These are phyloP conservation scores for Boletellus sp. DNA, from an alignment of 768 basidiomycete species.

Conservation along the genomic window DNA sequence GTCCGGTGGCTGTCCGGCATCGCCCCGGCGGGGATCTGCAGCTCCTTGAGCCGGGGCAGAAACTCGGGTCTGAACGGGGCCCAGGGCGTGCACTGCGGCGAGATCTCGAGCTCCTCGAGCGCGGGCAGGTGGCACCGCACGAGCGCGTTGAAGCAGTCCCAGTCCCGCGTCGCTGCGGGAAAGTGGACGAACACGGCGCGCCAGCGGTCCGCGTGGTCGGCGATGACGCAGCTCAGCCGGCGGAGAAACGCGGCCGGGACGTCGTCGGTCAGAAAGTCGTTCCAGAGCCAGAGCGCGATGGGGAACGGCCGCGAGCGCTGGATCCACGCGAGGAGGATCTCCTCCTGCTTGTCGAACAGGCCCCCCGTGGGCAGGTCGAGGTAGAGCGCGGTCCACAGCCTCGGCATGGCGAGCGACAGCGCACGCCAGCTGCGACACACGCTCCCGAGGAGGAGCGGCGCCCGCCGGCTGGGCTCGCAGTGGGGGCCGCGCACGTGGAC, in stretches of 20 bases:
- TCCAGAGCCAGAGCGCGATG: conserved; percentile 29
- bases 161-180: conserved; percentile 26
- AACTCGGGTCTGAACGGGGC: conserved; percentile 28
- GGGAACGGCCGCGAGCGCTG: conserved; percentile 25
- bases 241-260: conserved; percentile 25
- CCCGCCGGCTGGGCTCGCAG: conserved; percentile 28
- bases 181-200: conserved; percentile 32
- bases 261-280: conserved; percentile 32
- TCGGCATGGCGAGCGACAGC: conserved; percentile 26
- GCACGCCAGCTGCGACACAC: conserved; percentile 29
- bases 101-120: conserved; percentile 32
- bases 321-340: conserved; percentile 25
- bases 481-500: conserved; percentile 26
- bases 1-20: conserved; percentile 32
- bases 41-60: conserved; percentile 20
- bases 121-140: conserved; percentile 22
- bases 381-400: conserved; percentile 32
- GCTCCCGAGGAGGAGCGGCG: conserved; percentile 28
- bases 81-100: conserved; percentile 31
- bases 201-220: conserved; percentile 27
- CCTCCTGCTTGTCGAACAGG: conserved; percentile 20
- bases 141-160: conserved; percentile 25
- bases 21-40: conserved; percentile 30
- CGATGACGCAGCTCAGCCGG: conserved; percentile 15
- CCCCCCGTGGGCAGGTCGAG: conserved; percentile 28